phyloP scores from a whole-genome alignment of 345 rosid genomes.

The Eucalyptus pumila region DNA sequence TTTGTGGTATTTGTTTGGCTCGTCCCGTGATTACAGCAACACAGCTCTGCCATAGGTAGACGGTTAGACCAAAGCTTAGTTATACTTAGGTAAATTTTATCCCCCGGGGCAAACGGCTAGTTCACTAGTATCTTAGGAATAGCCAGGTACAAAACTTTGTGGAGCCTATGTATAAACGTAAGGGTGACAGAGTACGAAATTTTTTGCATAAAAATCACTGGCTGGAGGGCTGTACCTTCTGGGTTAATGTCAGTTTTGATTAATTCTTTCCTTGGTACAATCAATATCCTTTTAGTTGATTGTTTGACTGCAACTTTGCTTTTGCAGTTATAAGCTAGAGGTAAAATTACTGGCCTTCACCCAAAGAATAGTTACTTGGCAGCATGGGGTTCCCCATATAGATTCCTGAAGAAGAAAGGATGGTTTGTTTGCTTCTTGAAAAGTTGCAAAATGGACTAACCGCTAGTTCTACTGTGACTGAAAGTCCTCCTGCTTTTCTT shows the following conservation, averaged over 20 bases:
- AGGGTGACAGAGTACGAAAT: background rate
- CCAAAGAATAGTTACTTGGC: background rate
- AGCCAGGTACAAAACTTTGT: background rate
- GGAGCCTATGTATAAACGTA: background rate
- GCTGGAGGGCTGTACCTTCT: background rate
- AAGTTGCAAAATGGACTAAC: background rate
- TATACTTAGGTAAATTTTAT: background rate
- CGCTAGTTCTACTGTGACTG: background rate
- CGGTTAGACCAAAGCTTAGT: background rate
- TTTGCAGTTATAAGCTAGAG: background rate
- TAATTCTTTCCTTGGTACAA: background rate
- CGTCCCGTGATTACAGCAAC: background rate
- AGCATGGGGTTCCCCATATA: background rate
- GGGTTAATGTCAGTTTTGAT: background rate
- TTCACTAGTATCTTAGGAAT: background rate
- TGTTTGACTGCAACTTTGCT: background rate
- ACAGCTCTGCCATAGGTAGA: background rate
- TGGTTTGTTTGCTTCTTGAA: background rate
- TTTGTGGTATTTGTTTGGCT: background rate
- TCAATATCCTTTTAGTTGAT: background rate
- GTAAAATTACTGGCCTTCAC: background rate
- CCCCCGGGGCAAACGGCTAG: background rate
- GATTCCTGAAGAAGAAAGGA: background rate
- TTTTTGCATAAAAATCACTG: background rate
- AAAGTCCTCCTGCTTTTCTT: background rate